Evolutionary conservation across 106 monocot species (phyloP), one percentile per base, ranked within the genome.

Genomic region (Apostasia ramifera): DNA sequence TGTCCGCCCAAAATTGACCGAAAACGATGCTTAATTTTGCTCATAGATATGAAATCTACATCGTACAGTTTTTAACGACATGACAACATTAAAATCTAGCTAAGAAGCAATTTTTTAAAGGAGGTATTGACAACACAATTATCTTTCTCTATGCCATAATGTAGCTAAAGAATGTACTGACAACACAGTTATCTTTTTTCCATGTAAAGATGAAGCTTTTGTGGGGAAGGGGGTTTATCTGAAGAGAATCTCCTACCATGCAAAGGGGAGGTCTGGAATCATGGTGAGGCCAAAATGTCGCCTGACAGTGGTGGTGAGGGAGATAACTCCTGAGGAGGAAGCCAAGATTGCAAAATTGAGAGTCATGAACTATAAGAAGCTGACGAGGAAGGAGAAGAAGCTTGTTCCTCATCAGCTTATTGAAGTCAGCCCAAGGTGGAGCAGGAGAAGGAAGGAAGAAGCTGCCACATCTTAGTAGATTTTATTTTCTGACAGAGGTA

Each of bases 351-450:
- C 92, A 1, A 97, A 83, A 69, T 77, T 97, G 2, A 84, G 83
- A 47, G 89, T 97, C 40, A 92, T 84, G 77, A 97, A 92, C 79
- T 97, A 73, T 79, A 97, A 89, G 80, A 92, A 92, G 65, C 74
- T 97, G 6, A 83, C 97, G 0, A 82, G 76, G 78, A 75, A 74
- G 54, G 97, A 97, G 86, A 84, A 71, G 68, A 89, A 89, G 66
- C 79, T 97, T 4, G 76, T 97, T 8, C 97, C 97, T 8, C 97
- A 92, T 78, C 86, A 89, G 71, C 97, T 97, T 8, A 97, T 97
- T 40, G 97, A 97, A 70, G 78, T 80, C 11, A 80, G 81, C 2
- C 92, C 95, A 10, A 82, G 86, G 50, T 95, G 95, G 95, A 74
- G 80, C 58, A 70, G 84, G n/a, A 86, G 78, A 68, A 68, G 67